Evolutionary conservation across 768 basidiomycete genomes (phyloP), one percentile per base, ranked within the genome.

Genomic region (Tricholoma flavovirens): DNA sequence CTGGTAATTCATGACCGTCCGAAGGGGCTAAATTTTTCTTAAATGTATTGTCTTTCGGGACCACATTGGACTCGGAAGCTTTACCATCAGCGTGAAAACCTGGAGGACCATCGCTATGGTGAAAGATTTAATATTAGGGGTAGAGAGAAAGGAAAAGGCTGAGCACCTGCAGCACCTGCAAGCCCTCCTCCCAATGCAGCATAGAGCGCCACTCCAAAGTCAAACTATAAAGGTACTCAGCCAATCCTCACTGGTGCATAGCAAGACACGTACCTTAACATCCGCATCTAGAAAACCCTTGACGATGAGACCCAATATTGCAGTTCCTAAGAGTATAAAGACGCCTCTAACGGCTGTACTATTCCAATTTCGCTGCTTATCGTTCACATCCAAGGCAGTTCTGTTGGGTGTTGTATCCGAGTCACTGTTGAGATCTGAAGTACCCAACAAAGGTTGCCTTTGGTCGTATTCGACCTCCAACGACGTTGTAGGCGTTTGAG

Each of bases 1-100:
- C 73, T 94, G 93, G 67, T 90, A 97, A 76, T 98, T 98, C 96
- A 98, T 98, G 54, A 94, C 80, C 2, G 95, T 97, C n/a, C 93
- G 83, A n/a, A 96, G 71, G 5, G 93, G 93, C 88, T 88, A 11
- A 24, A 26, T n/a, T 35, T 22, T 11, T 58, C 40, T 58, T 55
- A 62, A 24, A 35, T 56, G 14, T 32, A 58, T 51, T 22, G n/a
- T 12, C 33, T 49, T 38, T 21, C 49, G 22, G 5, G 48, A 24
- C 49, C 22, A 33, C 19, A 55, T 50, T 30, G 46, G n/a, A n/a
- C n/a, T n/a, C n/a, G n/a, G 46, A 51, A 21, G 19, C 12, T 35
- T 26, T 60, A 77, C 80, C 93, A 97, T 97, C 56, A 96, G 79
- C 1, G 86, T 83, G 51, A 97, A 69, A 15, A 98, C 96, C 67